These are phyloP conservation scores for Rutstroemia sp. DNA, from an alignment of 2,329 filamentous ascomycete species.

Conservation along the genomic window DNA sequence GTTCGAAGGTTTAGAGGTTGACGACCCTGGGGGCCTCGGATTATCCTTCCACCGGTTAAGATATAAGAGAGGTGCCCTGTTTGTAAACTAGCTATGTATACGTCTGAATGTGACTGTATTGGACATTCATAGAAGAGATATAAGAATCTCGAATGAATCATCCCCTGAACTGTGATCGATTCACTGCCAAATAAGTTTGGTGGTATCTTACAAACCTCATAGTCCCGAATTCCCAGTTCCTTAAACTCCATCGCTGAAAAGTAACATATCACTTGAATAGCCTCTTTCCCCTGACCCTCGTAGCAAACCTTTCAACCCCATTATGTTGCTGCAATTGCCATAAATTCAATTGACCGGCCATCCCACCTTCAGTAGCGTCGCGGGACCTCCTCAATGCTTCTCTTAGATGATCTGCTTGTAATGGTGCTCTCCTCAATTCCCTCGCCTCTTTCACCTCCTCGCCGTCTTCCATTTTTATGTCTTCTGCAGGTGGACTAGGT, in stretches of 20 bases:
- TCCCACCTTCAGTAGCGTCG: conserved; percentile 51
- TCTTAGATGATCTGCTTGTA: conserved; percentile 67
- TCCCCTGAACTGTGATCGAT: too few species aligned
- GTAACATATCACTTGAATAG: conserved; percentile 25
- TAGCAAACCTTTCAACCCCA: conserved; percentile 49
- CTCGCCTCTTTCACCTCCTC: conserved; percentile 29
- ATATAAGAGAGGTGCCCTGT: too few species aligned
- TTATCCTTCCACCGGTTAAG: too few species aligned
- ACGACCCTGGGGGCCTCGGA: too few species aligned
- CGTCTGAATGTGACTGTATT: too few species aligned
- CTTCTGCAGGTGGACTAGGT: conserved; percentile 34
- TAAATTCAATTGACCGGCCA: conserved; percentile 48
- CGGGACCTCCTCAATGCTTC: conserved; percentile 67
- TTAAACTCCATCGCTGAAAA: background rate
- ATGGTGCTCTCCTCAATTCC: conserved; percentile 43
- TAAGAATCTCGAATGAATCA: too few species aligned
- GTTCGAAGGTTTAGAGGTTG: too few species aligned
- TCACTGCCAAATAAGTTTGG: too few species aligned
- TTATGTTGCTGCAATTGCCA: conserved; percentile 55
- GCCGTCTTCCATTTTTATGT: conserved; percentile 9
- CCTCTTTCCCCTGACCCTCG: conserved; percentile 25
- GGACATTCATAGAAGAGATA: too few species aligned
- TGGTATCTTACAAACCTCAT: too few species aligned
- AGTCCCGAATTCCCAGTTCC: background rate
- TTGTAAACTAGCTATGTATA: too few species aligned